Base-by-base conservation (phyloP, 2,329 filamentous ascomycete species). In the Tolypocladium cylindrosporum region DNA sequence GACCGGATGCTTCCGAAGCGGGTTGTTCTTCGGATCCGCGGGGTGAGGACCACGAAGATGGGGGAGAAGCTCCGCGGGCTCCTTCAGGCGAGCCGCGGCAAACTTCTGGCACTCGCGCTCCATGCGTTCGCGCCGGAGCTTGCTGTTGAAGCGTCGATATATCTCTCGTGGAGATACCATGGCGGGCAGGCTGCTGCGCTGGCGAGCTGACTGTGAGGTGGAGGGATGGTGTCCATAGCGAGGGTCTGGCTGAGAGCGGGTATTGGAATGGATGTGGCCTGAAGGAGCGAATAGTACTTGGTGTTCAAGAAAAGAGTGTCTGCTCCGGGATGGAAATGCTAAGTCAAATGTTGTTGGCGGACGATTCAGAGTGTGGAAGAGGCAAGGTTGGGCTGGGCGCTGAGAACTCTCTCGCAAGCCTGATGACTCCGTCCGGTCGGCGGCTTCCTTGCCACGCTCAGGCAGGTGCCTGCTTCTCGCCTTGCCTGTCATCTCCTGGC, bases 261-360 rank as follows among this genome's bases (percentile, higher is more conserved):
- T 7, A 10, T 1, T 21, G 31, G 14, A 36, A 51, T 36, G 4
- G 16, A 52, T 14, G 48, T 52, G 16, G 16, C n/a, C 19, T 36
- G 19, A 51, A 51, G 16, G 48, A n/a, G 19, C n/a, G 9, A 36
- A 21, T n/a, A 4, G 48, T 36, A 9, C 16, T 36, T 36, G 48
- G 48, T 19, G 27, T n/a, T 13, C 24, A 50, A 41, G 53, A 54
- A 42, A 51, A 42, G 55, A 55, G 24, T 37, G 52, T 54, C 36
- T 59, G 50, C 54, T 55, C 21, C 21, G 53, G 21, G 50, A 51
- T 21, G 48, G 14, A 45, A 56, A 45, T n/a, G 48, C n/a, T 57
- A 51, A 42, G 51, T n/a, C 9, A 50, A 59, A 56, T 56, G 41
- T 8, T 55, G 24, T 4, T 14, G 53, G 36, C 14, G 24, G 37